Conservation (phyloP, 495 filamentous ascomycete genomes). For the Letharia lupina region DNA sequence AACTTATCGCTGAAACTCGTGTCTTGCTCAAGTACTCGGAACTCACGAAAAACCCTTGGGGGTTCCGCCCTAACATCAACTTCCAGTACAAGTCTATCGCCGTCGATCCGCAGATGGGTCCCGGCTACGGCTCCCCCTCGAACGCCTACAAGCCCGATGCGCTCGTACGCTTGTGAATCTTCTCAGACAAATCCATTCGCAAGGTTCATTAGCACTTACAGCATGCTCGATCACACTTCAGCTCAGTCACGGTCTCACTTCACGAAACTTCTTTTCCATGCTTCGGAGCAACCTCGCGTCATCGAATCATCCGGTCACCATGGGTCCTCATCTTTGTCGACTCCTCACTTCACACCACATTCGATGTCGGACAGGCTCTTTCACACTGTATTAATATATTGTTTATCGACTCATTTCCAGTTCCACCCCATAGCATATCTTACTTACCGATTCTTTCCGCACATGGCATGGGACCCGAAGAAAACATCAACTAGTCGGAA, state of each 20-base stretch:
- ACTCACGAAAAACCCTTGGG: slow-evolving; percentile 12
- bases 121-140: slow-evolving; percentile 14
- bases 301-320: neutral
- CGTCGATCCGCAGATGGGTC: slow-evolving; percentile 9
- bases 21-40: slow-evolving; percentile 14
- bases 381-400: neutral
- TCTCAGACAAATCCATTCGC: too few species aligned
- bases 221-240: neutral
- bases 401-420: neutral
- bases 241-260: neutral
- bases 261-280: neutral
- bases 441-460: neutral
- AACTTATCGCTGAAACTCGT: slow-evolving; percentile 11
- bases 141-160: slow-evolving; percentile 14
- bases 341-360: neutral
- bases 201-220: neutral
- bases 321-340: neutral
- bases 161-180: neutral
- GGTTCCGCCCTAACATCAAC: slow-evolving; percentile 17
- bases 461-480: neutral
- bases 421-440: neutral
- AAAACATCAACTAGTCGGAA: neutral
- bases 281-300: neutral
- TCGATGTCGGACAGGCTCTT: slow-evolving; percentile 1
- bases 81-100: slow-evolving; percentile 17